Conservation (phyloP, 2,329 filamentous ascomycete species). For the Metarhizium brunneum region DNA sequence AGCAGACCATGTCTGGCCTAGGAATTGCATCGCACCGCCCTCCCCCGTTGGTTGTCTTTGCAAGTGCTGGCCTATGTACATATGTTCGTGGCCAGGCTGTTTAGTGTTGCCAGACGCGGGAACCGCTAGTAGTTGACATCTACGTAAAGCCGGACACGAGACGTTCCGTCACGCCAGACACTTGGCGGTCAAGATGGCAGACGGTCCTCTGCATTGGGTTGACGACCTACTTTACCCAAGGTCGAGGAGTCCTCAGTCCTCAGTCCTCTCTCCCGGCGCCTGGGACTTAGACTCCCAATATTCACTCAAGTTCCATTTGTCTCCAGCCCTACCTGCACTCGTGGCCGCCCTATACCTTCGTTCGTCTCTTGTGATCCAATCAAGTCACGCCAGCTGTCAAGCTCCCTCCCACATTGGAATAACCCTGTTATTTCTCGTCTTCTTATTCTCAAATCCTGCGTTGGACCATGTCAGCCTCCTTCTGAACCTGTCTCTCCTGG, state of each 20-base stretch:
- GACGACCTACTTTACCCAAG: background rate
- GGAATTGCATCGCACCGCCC: background rate
- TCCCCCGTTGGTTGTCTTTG: background rate
- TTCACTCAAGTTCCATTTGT: background rate
- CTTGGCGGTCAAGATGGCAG: too few relatives aligned
- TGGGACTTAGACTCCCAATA: background rate
- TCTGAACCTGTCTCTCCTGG: background rate
- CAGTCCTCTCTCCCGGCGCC: background rate
- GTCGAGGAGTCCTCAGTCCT: background rate
- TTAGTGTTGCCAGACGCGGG: too few relatives aligned
- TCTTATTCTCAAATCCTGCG: background rate
- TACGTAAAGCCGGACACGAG: too few relatives aligned
- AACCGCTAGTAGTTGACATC: too few relatives aligned
- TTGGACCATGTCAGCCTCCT: background rate
- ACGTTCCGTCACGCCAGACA: too few relatives aligned
- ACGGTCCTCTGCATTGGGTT: too few relatives aligned
- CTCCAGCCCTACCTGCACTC: background rate
- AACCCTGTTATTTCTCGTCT: background rate
- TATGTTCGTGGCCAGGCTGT: too few relatives aligned
- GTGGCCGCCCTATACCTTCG: background rate
- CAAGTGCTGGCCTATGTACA: too few relatives aligned
- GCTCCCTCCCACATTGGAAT: background rate
- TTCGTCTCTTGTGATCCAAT: constrained; percentile 3
- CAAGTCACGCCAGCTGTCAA: constrained; percentile 6
- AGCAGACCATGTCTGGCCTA: background rate